Evolutionary conservation across 2,329 filamentous ascomycete species (phyloP), one percentile per base, ranked within the genome.

Genomic region (Aspergillus intermedius): DNA sequence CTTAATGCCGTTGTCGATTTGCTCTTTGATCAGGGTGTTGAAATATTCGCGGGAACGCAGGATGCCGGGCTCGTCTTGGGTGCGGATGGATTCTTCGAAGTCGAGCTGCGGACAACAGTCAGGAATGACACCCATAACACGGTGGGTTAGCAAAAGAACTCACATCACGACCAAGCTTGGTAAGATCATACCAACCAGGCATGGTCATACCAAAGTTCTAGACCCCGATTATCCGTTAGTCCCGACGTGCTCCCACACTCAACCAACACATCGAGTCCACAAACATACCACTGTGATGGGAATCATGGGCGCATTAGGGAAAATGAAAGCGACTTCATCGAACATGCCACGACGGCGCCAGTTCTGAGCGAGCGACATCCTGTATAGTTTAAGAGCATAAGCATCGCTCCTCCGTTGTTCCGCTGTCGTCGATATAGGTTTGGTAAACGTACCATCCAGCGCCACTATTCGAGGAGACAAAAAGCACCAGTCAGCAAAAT

Each of bases 311-410:
- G 93, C 93, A 73, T 95, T 88, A 13, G 93, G 93, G 68, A 98
- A 85, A 63, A 98, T 82, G 69, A 97, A 97, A 65, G 91, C 87
- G 66, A 95, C 88, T 71, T 96, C 87, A 49, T 90, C 82, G 55
- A 97, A 88, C 63, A 85, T 84, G 67, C 83, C 80, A 45, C 87
- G 80, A 30, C 84, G 79, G 48, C 89, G 83, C 86, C 87, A 96
- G 70, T 91, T 89, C 74, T 95, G 85, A 28, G 93, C 89, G 17
- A 93, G 80, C 49, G 82, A 83, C 41, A 86, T 79, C 82, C 82
- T 77, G 32, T 21, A 48, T 10, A 22, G 43, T 30, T 30, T 30
- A 25, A 46, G 10, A 8, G 35, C 17, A 35, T 34, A 15, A 40
- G 17, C 19, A 5, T 13, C 34, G 6, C 17, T 37, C 12, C n/a